Base-by-base conservation (phyloP, 2,329 filamentous ascomycete genomes). In the Canariomyces notabilis region DNA sequence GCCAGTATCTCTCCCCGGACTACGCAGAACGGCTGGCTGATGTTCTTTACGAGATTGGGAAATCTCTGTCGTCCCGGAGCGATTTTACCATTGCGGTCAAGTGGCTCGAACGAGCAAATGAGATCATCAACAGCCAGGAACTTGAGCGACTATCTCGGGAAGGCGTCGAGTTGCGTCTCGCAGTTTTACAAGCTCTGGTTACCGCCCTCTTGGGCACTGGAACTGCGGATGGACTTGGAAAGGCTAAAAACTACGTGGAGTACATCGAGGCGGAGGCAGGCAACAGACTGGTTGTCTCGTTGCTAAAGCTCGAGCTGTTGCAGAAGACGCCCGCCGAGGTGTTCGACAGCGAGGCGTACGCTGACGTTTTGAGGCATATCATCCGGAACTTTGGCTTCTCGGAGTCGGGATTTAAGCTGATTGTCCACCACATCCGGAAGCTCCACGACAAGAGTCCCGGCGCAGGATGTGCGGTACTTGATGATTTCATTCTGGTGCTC, bases 101-200 rank as follows among this genome's bases (percentile, higher is more conserved):
- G 57, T 97, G 91, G 93, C 68, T 95, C 1, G 75, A 83, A 45
- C 76, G 86, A 53, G 82, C 87, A 2, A 72, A 79, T 39, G 68
- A 80, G 9, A 58, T 82, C 21, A 69, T 90, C 20, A 73, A 76
- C 41, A 57, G 60, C 16, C 77, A 80, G 44, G 71, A 77, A 7
- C 57, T 79, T 0, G 76, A 81, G 18, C 64, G 67, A 15, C 64
- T 85, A 3, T 81, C 80, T 21, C 66, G 72, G 6, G 76, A 82
- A 52, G 77, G 77, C 1, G 64, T 76, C 19, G 82, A 90, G 44
- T 71, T 91, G 23, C 76, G 79, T 26, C 66, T 87, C 9, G 75
- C 79, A 16, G 77, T 89, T 20, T 74, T 83, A 32, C 84, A 93
- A 57, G 71, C 72, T 14, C 67, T 80, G 46, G 76, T 86, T 47